Base-by-base conservation (phyloP, 2,329 filamentous ascomycete species). In the Septoria petroselini region DNA sequence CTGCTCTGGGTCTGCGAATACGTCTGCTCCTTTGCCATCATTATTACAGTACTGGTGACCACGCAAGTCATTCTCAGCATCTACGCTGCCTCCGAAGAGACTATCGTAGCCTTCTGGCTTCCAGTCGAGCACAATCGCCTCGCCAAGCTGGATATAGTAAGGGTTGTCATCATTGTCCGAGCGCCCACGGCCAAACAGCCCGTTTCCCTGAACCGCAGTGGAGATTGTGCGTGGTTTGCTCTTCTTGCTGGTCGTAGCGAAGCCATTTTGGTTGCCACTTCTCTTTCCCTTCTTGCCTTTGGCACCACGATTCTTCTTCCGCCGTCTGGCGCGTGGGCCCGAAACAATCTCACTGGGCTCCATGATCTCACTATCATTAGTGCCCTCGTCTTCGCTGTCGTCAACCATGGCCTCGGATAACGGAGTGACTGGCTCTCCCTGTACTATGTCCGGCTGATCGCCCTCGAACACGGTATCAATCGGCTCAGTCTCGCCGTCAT, bases 111-210 rank as follows among this genome's bases (percentile, higher is more conserved):
- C 83, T 6, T 84, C 76, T 6, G 82, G 73, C 35, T 76, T 80
- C 91, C 91, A 98, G 61, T 97, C 91, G 8, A 96, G 79, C 4
- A 97, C 76, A 40, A 98, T 82, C 18, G 82, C 88, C 68, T 98
- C 93, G 42, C 87, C 85, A 19, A 91, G 79, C 29, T 86, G 82
- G 58, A 97, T 79, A 57, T 65, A 69, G 55, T 65, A 68, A 4
- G 61, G 58, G 42, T 62, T 56, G 30, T 64, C 59, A 11, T 60
- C 58, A 27, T 33, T 57, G 4, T 50, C 21, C 9, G 48, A 31
- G 14, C 29, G 48, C 19, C 40, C 54, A 41, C 35, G 49, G 37
- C 44, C 23, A 29, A 48, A 48, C 6, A 40, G 27, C 21, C 34
- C 43, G 7, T 18, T 37, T n/a, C 42, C 21, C 15, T 27, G 19